These are phyloP conservation scores for Penicillium paxilli DNA, from an alignment of 495 filamentous ascomycete species.

Conservation along the genomic window DNA sequence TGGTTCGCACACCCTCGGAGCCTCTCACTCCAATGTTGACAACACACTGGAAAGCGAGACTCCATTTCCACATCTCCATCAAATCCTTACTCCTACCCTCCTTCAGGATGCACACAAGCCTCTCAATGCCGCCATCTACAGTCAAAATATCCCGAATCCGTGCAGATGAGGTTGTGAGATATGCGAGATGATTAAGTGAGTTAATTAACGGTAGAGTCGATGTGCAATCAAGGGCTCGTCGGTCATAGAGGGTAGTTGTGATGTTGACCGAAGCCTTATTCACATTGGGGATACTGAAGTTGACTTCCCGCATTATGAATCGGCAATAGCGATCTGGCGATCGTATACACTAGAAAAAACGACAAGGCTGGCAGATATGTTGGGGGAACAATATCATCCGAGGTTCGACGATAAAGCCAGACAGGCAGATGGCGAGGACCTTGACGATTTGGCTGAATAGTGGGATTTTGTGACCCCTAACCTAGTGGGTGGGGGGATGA, in stretches of 20 bases:
- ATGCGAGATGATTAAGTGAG: conserved; percentile 96
- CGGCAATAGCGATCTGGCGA: conserved; percentile 2
- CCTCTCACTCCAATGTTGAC: conserved; percentile 98
- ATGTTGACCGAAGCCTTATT: conserved; percentile 99
- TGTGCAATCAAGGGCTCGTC: conserved; percentile 95
- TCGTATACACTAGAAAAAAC: conserved; percentile 3
- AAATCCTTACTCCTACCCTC: conserved; percentile 92
- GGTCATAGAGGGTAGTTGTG: conserved; percentile 96
- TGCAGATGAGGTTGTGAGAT: conserved; percentile 97
- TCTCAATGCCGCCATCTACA: conserved; percentile 95
- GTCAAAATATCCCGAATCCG: conserved; percentile 96
- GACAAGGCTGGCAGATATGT: conserved; percentile 7
- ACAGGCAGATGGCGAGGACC: conserved; percentile 21
- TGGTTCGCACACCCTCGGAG: conserved; percentile 86
- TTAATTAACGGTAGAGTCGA: conserved; percentile 97
- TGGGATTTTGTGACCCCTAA: conserved; percentile 24
- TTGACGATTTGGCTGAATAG: conserved; percentile 14
- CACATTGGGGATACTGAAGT: conserved; percentile 99
- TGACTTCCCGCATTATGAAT: conserved; percentile 91
- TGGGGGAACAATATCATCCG: conserved; percentile 19
- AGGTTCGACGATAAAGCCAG: conserved; percentile 1
- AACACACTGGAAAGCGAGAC: conserved; percentile 96
- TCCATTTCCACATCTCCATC: conserved; percentile 99
- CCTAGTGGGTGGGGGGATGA: conserved; percentile 12
- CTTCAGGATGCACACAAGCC: conserved; percentile 95